phyloP scores from a whole-genome alignment of 176 grass and related monocot species.

The Pharus latifolius region DNA sequence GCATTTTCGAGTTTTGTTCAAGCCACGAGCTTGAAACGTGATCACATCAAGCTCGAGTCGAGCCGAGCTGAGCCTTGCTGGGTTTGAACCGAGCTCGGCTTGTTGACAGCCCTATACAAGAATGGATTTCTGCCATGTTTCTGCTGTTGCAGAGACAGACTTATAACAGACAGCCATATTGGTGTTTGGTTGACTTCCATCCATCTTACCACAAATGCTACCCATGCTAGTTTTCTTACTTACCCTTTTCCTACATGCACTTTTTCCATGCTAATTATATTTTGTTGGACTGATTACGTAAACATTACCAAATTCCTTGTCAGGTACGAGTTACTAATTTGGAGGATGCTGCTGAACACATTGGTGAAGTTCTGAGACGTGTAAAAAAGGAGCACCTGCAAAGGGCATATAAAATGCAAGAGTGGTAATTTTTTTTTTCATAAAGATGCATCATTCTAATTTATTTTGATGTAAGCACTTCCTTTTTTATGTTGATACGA shows the following conservation, averaged over 20 bases:
- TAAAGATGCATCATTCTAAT: neutral
- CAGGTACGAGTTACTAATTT: slow-evolving; percentile 97
- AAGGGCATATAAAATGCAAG: slow-evolving; percentile 90
- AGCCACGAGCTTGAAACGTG: no score
- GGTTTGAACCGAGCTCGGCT: no score
- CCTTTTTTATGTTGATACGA: no score
- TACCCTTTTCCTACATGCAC: neutral
- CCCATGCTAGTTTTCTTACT: neutral
- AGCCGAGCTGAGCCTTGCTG: no score
- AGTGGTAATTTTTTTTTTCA: slow-evolving; percentile 50
- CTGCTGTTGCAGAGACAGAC: no score
- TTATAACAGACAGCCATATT: no score
- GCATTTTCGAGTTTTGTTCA: no score
- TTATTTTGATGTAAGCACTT: neutral
- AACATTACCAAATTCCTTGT: no score
- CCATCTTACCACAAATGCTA: neutral
- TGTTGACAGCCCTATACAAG: no score
- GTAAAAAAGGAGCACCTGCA: slow-evolving; percentile 92
- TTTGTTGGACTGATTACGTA: no score
- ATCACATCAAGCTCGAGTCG: no score
- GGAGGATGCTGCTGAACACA: slow-evolving; percentile 88
- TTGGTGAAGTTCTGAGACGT: slow-evolving; percentile 83
- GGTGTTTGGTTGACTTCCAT: neutral
- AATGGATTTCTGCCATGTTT: neutral
- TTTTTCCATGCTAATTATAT: neutral